These are phyloP conservation scores for Euclidium syriacum DNA, from an alignment of 345 rosid genomes.

Conservation along the genomic window DNA sequence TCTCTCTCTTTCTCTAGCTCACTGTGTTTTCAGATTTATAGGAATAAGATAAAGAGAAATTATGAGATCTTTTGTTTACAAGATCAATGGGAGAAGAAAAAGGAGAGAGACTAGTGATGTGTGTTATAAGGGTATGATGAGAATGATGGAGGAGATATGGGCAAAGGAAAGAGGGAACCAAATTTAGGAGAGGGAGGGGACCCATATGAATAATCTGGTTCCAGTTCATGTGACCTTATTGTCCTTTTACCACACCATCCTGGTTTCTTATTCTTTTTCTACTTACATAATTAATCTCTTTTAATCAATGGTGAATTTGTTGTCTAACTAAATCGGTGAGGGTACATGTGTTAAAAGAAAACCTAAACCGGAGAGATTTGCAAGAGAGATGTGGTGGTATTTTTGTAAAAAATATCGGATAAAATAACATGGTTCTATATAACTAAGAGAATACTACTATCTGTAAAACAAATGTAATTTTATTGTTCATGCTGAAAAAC, in stretches of 20 bases:
- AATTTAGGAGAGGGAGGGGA: constrained; percentile 41
- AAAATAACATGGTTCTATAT: no score
- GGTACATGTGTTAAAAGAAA: no score
- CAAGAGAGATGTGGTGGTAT: no score
- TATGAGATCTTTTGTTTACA: constrained; percentile 12
- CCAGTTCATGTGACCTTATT: constrained; percentile 74
- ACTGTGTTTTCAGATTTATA: background rate
- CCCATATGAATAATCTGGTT: constrained; percentile 83
- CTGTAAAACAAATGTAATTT: no score
- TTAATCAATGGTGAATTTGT: no score
- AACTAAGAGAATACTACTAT: no score
- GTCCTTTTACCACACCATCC: constrained; percentile 50
- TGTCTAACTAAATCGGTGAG: no score
- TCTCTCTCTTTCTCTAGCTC: constrained; percentile 19
- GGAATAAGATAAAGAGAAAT: background rate
- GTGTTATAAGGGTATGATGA: constrained; percentile 18
- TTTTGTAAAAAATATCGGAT: no score
- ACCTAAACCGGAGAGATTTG: no score
- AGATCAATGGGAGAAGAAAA: constrained; percentile 5
- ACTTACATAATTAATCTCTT: background rate
- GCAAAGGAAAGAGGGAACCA: constrained; percentile 27
- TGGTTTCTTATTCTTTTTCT: constrained; percentile 5
- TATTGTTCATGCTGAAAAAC: no score
- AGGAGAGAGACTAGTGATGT: constrained; percentile 15
- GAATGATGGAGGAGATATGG: constrained; percentile 33